A percentile compares a stretch with the other conserved stretches of the same genome.
Conservation (phyloP, 768 basidiomycete species). For the Phanerochaete carnosa region DNA sequence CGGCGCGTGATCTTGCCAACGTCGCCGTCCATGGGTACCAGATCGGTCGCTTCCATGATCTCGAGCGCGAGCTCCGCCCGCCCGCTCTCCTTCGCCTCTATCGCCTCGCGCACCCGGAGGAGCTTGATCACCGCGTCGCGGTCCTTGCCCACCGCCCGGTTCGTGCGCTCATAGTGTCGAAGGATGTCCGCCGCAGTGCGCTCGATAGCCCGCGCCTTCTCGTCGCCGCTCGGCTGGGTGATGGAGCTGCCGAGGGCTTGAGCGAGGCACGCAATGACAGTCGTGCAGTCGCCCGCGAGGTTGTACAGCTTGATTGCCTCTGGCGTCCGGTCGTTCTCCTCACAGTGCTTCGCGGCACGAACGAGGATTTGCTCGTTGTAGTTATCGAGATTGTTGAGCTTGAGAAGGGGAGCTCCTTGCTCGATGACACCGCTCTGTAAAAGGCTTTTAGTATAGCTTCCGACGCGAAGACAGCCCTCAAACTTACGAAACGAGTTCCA, state of each 20-base stretch:
- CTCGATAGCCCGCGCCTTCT: slow-evolving; percentile 67
- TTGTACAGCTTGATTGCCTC: slow-evolving; percentile 97
- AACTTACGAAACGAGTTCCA: slow-evolving; percentile 82
- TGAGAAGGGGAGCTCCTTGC: slow-evolving; percentile 73
- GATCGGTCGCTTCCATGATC: slow-evolving; percentile 84
- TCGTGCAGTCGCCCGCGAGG: slow-evolving; percentile 85
- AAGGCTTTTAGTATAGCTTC: background rate
- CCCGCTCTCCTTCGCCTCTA: slow-evolving; percentile 70
- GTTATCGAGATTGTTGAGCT: slow-evolving; percentile 58
- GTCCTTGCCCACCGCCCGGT: slow-evolving; percentile 66
- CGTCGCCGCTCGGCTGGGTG: slow-evolving; percentile 52
- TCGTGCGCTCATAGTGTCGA: slow-evolving; percentile 76
- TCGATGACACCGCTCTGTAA: slow-evolving; percentile 85
- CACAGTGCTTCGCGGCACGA: slow-evolving; percentile 76
- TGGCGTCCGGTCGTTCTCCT: slow-evolving; percentile 78
- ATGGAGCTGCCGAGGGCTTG: slow-evolving; percentile 84
- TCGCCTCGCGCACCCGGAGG: slow-evolving; percentile 77
- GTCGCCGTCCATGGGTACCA: slow-evolving; percentile 86
- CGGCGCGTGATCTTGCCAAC: slow-evolving; percentile 79
- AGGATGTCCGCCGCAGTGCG: slow-evolving; percentile 76
- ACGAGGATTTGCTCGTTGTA: slow-evolving; percentile 83
- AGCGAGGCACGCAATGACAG: slow-evolving; percentile 85
- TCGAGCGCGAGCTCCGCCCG: slow-evolving; percentile 77
- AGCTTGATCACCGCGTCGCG: slow-evolving; percentile 72
- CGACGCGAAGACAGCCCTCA: background rate